Base-by-base conservation (phyloP, 2,329 filamentous ascomycete genomes). In the Blumeria graminis region DNA sequence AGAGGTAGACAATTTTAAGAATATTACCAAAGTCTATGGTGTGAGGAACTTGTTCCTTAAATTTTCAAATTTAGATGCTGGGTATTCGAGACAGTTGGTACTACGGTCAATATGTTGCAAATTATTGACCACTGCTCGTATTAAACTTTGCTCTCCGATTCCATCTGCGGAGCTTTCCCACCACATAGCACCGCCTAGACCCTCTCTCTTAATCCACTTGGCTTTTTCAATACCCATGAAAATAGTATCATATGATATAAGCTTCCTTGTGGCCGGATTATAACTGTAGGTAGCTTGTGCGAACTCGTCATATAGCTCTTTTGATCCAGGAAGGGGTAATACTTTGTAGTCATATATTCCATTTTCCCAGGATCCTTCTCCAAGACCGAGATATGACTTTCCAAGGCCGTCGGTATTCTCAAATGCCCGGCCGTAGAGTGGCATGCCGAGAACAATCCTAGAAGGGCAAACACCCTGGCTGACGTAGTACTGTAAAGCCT, bases 161-260 rank as follows among this genome's bases (percentile, higher is more conserved):
- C 80, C 81, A 67, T 95, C 90, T 0, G 78, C 81, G 64, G 83
- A 90, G 63, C 80, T 86, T 71, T 95, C 89, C 48, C 79, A 66
- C 87, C 87, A 96, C 89, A 96, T 95, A n/a, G 77, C 86, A 16
- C 90, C 90, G 1, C 88, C 89, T 0, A 95, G 74, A 0, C 77
- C 73, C 48, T 75, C 71, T 18, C 76, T 67, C 64, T 73, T 76
- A 65, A 95, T 77, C 66, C 80, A 94, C 10, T 76, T 70, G 1
- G 81, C 80, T 72, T 95, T 96, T 61, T 70, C 66, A 61, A 72
- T 71, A 3, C 80, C 82, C 67, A 88, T 78, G 3, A 72, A 69
- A 0, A 80, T 75, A 1, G 79, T 90, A 65, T 88, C 84, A 66
- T 94, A 96, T 46, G 77, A 83, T 55, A 96, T 76, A 72, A 96